phyloP scores from a whole-genome alignment of 2,329 filamentous ascomycete genomes.

The Xylaria sp. region DNA sequence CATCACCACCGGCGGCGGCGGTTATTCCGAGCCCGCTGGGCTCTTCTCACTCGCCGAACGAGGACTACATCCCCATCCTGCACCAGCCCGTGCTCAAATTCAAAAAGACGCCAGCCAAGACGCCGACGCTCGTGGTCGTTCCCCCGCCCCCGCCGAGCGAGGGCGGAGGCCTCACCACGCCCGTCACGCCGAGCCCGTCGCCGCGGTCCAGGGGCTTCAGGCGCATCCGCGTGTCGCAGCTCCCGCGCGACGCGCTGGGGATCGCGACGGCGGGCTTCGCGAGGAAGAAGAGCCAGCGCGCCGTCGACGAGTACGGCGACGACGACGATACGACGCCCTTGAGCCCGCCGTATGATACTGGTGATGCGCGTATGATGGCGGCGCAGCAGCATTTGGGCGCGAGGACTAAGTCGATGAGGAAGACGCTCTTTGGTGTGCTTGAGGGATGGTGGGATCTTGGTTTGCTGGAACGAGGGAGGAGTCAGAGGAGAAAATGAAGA shows the following conservation, averaged over 20 bases:
- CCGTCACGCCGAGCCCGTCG: slow-evolving; percentile 44
- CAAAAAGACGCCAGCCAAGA: slow-evolving; percentile 27
- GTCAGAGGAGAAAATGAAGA: slow-evolving; percentile 42
- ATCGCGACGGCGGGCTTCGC: slow-evolving; percentile 43
- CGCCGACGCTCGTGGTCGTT: slow-evolving; percentile 29
- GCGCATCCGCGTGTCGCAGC: slow-evolving; percentile 37
- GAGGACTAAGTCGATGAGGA: slow-evolving; percentile 52
- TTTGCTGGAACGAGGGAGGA: slow-evolving; percentile 56
- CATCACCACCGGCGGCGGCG: slow-evolving; percentile 13
- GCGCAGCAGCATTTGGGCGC: slow-evolving; percentile 20
- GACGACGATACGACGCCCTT: slow-evolving; percentile 44
- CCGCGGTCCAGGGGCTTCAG: slow-evolving; percentile 37
- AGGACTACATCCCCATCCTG: slow-evolving; percentile 46
- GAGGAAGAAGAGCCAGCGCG: slow-evolving; percentile 38
- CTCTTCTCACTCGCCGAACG: slow-evolving; percentile 32
- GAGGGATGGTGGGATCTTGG: slow-evolving; percentile 67
- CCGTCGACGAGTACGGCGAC: slow-evolving; percentile 40
- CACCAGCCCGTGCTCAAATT: slow-evolving; percentile 39
- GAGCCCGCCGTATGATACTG: slow-evolving; percentile 39
- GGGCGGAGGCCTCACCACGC: slow-evolving; percentile 47
- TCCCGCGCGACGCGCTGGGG: slow-evolving; percentile 47
- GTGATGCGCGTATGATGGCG: slow-evolving; percentile 23
- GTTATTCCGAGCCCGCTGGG: slow-evolving; percentile 24
- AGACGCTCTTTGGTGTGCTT: slow-evolving; percentile 59
- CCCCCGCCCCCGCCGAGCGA: slow-evolving; percentile 43